These are phyloP conservation scores for Eucalyptus microcorys DNA, from an alignment of 345 rosid species.

Conservation along the genomic window DNA sequence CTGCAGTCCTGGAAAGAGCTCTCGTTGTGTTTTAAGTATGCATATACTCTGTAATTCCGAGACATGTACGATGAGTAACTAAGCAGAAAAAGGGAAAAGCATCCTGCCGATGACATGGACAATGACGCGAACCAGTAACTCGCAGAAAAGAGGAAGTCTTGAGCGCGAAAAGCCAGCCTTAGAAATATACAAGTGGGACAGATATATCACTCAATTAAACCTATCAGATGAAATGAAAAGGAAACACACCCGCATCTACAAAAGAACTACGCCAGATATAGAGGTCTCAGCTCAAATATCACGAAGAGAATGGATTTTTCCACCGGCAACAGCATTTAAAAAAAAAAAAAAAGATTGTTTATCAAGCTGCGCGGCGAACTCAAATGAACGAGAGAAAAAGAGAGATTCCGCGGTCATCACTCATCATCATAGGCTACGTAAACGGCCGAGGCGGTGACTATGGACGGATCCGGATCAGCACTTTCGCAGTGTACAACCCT, in stretches of 20 bases:
- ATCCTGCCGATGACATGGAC: neutral
- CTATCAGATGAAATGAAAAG: neutral
- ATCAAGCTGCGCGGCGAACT: neutral
- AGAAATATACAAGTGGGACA: neutral
- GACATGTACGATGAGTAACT: neutral
- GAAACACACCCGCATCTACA: neutral
- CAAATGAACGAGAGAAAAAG: neutral
- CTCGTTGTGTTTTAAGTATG: neutral
- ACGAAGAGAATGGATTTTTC: neutral
- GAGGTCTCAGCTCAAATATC: neutral
- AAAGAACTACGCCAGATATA: neutral
- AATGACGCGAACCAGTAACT: neutral
- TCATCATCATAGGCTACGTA: neutral
- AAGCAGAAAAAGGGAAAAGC: neutral
- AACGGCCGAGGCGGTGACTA: neutral
- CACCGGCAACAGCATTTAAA: neutral
- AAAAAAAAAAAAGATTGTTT: neutral
- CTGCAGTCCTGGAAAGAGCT: neutral
- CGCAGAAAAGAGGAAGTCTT: neutral
- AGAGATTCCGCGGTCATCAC: neutral
- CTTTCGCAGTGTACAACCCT: neutral
- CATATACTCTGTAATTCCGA: neutral
- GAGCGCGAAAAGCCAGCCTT: neutral
- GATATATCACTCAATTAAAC: neutral
- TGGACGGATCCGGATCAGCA: neutral